Percentiles rank a stretch among this genome's conserved stretches.
Evolutionary conservation across 306 rosid species (phyloP).

Genomic region (Arachis hypogaea): DNA sequence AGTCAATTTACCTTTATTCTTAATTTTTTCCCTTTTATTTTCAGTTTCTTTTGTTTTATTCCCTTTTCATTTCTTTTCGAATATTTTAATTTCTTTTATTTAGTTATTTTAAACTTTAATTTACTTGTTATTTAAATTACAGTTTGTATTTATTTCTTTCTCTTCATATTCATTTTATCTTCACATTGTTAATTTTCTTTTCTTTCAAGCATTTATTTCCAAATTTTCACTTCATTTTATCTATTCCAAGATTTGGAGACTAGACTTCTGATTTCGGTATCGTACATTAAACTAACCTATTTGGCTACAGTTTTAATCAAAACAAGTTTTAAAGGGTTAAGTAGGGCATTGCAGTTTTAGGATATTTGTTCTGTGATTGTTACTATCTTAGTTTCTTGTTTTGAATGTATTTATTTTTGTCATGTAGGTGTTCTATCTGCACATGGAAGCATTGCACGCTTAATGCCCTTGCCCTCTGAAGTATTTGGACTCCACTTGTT

Average conservation of each 20-base stretch:
- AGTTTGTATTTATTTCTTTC: no score
- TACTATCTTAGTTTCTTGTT: background rate
- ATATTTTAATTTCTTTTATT: no score
- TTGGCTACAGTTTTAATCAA: background rate
- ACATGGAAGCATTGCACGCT: constrained; percentile 17
- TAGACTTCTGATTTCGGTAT: background rate
- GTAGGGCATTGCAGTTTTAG: background rate
- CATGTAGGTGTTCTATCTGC: constrained; percentile 27
- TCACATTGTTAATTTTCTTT: background rate
- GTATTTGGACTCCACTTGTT: constrained; percentile 31
- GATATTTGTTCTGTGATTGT: background rate
- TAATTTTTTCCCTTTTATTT: no score
- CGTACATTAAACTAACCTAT: background rate
- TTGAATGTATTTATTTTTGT: constrained; percentile 2
- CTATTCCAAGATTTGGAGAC: background rate
- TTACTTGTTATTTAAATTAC: no score
- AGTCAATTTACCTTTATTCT: no score
- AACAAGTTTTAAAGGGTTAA: background rate
- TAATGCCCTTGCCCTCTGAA: constrained; percentile 19
- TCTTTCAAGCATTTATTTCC: background rate
- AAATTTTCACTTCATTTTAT: background rate
- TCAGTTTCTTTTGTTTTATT: no score
- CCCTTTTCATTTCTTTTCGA: no score
- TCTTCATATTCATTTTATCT: no score
- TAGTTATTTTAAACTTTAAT: no score